A percentile compares a stretch with the other conserved stretches of the same genome.
Conservation (phyloP, 2,329 filamentous ascomycete genomes). For the Onygena corvina region DNA sequence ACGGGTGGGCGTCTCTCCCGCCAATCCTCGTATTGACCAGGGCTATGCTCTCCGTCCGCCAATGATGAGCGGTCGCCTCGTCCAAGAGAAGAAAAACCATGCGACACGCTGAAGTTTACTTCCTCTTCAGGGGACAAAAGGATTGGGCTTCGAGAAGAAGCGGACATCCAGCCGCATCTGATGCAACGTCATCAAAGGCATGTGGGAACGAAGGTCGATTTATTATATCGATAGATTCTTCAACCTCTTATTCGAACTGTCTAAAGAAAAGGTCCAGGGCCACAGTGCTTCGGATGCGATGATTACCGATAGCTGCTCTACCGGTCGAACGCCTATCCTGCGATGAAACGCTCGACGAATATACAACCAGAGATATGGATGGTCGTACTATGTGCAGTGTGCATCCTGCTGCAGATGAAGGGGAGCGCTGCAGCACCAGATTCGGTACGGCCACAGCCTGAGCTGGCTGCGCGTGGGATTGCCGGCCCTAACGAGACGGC, state of each 20-base stretch:
- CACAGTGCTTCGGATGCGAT: background rate
- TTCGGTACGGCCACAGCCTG: background rate
- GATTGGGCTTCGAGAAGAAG: background rate
- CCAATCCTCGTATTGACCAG: background rate
- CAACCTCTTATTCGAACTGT: too few species aligned
- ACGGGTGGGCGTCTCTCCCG: background rate
- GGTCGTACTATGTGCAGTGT: background rate
- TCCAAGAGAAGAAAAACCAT: background rate
- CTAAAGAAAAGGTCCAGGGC: too few species aligned
- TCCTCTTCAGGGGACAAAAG: too few species aligned
- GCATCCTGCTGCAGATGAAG: background rate
- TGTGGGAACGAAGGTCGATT: background rate
- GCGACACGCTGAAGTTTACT: background rate
- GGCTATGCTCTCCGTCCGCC: background rate
- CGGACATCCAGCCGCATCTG: background rate
- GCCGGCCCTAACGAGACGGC: slow-evolving; percentile 11
- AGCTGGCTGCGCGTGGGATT: slow-evolving; percentile 7
- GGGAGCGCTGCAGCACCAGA: slow-evolving; percentile 1
- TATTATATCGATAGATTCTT: too few species aligned
- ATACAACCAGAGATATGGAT: background rate
- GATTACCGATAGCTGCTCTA: background rate
- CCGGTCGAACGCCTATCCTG: background rate
- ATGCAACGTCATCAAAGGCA: background rate
- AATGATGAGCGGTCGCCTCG: background rate
- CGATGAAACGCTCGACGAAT: background rate